Percentiles rank a stretch among this genome's conserved stretches.
These are phyloP conservation scores for Themeda triandra DNA, from an alignment of 176 grass and related monocot genomes.

Conservation along the genomic window DNA sequence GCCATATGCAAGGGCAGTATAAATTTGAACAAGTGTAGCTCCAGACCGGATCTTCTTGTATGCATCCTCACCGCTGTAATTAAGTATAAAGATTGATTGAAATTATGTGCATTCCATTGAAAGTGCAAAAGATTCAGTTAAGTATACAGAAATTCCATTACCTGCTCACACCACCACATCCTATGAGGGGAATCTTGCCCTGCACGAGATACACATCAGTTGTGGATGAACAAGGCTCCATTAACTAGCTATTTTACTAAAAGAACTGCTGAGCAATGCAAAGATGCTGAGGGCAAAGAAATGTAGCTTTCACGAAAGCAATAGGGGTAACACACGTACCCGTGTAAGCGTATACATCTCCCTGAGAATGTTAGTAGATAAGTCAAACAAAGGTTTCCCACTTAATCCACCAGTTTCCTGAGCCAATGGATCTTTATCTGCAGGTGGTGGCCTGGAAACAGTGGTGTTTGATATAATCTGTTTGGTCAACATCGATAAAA, in stretches of 20 bases:
- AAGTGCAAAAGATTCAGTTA: neutral
- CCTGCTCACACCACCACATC: constrained; percentile 91
- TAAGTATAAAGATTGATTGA: constrained; percentile 15
- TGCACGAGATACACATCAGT: constrained; percentile 41
- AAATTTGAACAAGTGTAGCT: constrained; percentile 91
- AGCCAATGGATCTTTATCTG: constrained; percentile 60
- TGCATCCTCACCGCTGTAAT: constrained; percentile 82
- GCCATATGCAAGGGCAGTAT: constrained; percentile 80
- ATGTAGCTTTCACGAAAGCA: constrained; percentile 12
- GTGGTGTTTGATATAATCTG: constrained; percentile 99
- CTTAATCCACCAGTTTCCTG: constrained; percentile 93
- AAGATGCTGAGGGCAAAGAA: constrained; percentile 5
- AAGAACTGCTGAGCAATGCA: constrained; percentile 14
- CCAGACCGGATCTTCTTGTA: constrained; percentile 96
- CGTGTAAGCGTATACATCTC: constrained; percentile 92
- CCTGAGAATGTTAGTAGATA: constrained; percentile 78
- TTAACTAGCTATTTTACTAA: neutral
- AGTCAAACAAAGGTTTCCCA: constrained; percentile 87
- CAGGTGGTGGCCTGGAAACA: constrained; percentile 70
- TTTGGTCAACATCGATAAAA: neutral
- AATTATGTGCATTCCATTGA: neutral
- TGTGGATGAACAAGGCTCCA: neutral
- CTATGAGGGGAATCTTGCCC: constrained; percentile 92
- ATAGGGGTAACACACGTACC: constrained; percentile 34
- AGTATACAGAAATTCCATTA: constrained; percentile 27